phyloP scores from a whole-genome alignment of 768 basidiomycete genomes.

The Mycena epipterygia region DNA sequence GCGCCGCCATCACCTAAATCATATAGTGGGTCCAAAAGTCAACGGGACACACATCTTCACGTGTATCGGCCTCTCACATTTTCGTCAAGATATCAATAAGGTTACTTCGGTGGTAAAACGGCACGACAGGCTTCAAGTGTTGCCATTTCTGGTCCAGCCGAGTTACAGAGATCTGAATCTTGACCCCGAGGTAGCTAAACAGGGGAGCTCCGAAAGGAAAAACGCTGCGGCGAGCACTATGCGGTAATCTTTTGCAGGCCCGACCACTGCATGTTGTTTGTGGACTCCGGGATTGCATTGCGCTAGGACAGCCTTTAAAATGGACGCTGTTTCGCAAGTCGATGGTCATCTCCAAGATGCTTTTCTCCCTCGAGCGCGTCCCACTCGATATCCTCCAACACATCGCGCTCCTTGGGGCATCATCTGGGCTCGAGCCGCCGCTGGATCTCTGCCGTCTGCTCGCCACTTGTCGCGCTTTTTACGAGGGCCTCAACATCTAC shows the following conservation, averaged over 20 bases:
- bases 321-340: slow-evolving; percentile 4
- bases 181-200: slow-evolving; percentile 1
- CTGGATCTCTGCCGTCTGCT: slow-evolving; percentile 58
- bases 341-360: slow-evolving; percentile 47
- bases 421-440: slow-evolving; percentile 55
- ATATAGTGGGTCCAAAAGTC: slow-evolving; percentile 22
- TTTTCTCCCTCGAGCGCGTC: slow-evolving; percentile 60
- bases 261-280: slow-evolving; percentile 34
- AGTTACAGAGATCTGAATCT: slow-evolving; percentile 19
- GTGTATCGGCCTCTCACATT: background rate
- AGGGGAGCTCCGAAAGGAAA: slow-evolving; percentile 7
- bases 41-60: background rate
- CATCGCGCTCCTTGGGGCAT: slow-evolving; percentile 63
- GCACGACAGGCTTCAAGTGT: slow-evolving; percentile 11
- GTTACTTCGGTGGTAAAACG: slow-evolving; percentile 25
- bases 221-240: background rate
- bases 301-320: slow-evolving; percentile 36
- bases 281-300: slow-evolving; percentile 26
- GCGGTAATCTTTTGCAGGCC: slow-evolving; percentile 27
- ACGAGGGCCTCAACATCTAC: slow-evolving; percentile 57
- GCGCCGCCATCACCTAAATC: slow-evolving; percentile 9
- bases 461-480: slow-evolving; percentile 59
- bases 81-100: slow-evolving; percentile 18
- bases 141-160: slow-evolving; percentile 15
- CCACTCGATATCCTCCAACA: slow-evolving; percentile 71